phyloP scores from a whole-genome alignment of 2,329 filamentous ascomycete species.

The Apiospora aurea region DNA sequence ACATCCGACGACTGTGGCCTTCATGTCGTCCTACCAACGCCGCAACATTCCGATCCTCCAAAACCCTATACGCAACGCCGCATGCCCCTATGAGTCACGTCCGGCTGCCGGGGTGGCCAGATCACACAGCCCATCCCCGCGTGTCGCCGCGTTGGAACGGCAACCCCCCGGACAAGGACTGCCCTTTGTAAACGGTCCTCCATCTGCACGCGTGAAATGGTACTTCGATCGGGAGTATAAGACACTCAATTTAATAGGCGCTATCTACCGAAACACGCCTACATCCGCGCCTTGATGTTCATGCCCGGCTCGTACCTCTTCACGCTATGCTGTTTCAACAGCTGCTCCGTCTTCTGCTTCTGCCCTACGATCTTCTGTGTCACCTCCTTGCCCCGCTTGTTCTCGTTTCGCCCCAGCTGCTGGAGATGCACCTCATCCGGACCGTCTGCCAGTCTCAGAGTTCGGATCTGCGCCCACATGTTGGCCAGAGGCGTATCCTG shows the following conservation, averaged over 20 bases:
- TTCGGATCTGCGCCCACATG: conserved; percentile 83
- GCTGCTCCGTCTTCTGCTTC: conserved; percentile 67
- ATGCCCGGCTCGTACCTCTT: conserved; percentile 57
- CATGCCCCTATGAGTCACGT: conserved; percentile 1
- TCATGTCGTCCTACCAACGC: conserved; percentile 20
- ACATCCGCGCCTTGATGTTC: conserved; percentile 59
- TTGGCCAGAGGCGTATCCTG: conserved; percentile 92
- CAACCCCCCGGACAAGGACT: neutral
- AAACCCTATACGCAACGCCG: conserved; percentile 12
- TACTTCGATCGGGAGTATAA: neutral
- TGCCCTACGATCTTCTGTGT: conserved; percentile 70
- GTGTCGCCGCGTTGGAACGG: conserved; percentile 8
- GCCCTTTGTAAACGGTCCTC: neutral
- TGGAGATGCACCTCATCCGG: conserved; percentile 94
- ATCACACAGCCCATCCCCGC: neutral
- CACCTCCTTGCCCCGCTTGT: conserved; percentile 69
- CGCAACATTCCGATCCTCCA: neutral
- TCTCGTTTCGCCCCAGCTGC: conserved; percentile 83
- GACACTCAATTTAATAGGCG: neutral
- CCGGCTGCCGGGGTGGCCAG: neutral
- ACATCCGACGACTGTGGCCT: neutral
- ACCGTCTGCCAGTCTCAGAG: conserved; percentile 86
- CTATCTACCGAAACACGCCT: neutral
- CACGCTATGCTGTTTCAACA: conserved; percentile 67
- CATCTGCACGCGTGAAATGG: neutral